phyloP scores from a whole-genome alignment of 768 basidiomycete species.

The Rickenella mellea region DNA sequence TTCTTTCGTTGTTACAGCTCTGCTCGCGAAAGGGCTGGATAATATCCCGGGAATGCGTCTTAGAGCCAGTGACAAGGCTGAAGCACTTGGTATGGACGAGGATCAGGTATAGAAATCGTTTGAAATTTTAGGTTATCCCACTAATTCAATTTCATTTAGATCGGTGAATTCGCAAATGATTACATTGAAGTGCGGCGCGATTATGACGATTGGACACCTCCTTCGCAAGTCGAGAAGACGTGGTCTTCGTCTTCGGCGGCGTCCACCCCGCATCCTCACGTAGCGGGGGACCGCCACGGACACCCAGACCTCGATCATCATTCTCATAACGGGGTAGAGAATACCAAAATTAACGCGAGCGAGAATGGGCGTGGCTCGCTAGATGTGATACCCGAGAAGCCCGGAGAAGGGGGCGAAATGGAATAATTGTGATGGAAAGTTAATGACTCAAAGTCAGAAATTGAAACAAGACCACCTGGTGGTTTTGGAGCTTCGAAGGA shows the following conservation, averaged over 20 bases:
- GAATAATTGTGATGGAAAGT: no score
- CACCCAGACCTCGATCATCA: constrained; percentile 19
- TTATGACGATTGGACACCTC: constrained; percentile 44
- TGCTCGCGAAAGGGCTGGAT: constrained; percentile 49
- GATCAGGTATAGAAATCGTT: constrained; percentile 42
- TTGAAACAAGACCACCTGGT: no score
- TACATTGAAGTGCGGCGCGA: constrained; percentile 64
- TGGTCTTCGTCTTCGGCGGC: not conserved
- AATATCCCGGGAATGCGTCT: constrained; percentile 49
- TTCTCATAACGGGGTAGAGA: no score
- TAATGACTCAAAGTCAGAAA: no score
- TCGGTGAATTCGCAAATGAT: constrained; percentile 62
- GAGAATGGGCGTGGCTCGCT: no score
- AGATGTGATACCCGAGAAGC: no score
- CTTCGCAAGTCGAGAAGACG: constrained; percentile 4
- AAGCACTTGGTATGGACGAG: constrained; percentile 60
- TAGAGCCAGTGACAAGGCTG: constrained; percentile 43
- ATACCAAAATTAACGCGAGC: no score
- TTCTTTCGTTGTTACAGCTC: constrained; percentile 51
- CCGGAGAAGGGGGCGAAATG: no score
- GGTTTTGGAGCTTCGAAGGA: no score
- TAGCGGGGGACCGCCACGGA: constrained; percentile 30
- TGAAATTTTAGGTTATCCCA: not conserved
- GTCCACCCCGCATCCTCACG: constrained; percentile 8
- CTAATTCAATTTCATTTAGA: constrained; percentile 24